These are phyloP conservation scores for Fusarium albidum DNA, from an alignment of 2,329 filamentous ascomycete genomes.

Conservation along the genomic window DNA sequence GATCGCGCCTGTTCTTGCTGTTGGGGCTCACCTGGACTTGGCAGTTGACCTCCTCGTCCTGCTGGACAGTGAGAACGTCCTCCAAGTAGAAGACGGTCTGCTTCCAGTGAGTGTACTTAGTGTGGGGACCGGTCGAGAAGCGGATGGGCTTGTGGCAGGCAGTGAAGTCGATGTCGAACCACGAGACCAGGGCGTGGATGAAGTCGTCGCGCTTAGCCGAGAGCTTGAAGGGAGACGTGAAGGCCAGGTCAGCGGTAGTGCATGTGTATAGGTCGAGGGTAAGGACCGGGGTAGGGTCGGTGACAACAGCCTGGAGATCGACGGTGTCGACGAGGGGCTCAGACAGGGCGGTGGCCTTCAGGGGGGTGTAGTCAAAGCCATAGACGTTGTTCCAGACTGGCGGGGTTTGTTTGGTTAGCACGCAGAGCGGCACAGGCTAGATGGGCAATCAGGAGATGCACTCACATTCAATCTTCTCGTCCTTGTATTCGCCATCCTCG, in stretches of 20 bases:
- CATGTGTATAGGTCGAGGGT: slow-evolving; percentile 95
- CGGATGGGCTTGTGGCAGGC: slow-evolving; percentile 97
- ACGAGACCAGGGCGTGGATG: slow-evolving; percentile 93
- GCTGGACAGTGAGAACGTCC: slow-evolving; percentile 90
- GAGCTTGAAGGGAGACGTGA: slow-evolving; percentile 80
- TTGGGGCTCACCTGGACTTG: slow-evolving; percentile 86
- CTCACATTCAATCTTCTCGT: slow-evolving; percentile 99
- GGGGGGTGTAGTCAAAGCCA: slow-evolving; percentile 93
- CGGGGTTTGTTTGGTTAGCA: slow-evolving; percentile 1
- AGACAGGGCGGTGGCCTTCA: slow-evolving; percentile 91
- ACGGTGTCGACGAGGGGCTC: slow-evolving; percentile 98
- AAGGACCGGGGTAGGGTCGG: slow-evolving; percentile 84
- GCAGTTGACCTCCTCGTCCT: slow-evolving; percentile 81
- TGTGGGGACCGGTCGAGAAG: slow-evolving; percentile 97
- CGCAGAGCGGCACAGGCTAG: neutral
- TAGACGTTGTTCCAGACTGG: slow-evolving; percentile 99
- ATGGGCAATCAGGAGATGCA: slow-evolving; percentile 22
- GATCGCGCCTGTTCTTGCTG: slow-evolving; percentile 90
- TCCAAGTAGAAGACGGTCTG: slow-evolving; percentile 98
- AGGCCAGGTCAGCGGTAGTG: slow-evolving; percentile 82
- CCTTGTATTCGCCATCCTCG: slow-evolving; percentile 99
- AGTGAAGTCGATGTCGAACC: slow-evolving; percentile 99
- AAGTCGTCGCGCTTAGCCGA: slow-evolving; percentile 87
- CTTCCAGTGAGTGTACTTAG: slow-evolving; percentile 99
- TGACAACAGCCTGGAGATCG: slow-evolving; percentile 95